Evolutionary conservation across 192 early-diverging fungal genomes (phyloP), one percentile per base, ranked within the genome.

Genomic region (Coemansia reversa): DNA sequence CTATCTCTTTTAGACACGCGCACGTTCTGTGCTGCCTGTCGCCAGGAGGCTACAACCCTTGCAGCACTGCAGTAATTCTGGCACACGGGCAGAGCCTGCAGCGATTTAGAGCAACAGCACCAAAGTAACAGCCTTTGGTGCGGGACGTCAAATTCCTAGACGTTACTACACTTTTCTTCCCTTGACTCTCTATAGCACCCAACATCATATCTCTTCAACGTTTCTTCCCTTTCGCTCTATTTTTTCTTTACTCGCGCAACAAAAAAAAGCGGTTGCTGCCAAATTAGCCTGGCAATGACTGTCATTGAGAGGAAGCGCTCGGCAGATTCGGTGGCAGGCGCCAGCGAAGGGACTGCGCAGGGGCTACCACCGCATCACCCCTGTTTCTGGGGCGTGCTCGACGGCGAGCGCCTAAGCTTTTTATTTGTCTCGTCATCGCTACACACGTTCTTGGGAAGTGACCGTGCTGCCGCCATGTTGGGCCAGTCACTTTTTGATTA

Each of bases 321-420:
- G 33, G 67, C 68, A 48, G 72, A 70, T 62, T 25, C 52, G 60
- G 62, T 57, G 56, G 24, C 64, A 49, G 65, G 56, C 45, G 52
- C 33, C 67, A 51, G 35, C 49, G 64, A 27, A 32, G 48, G 23
- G 4, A 27, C 50, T 50, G 33, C 50, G 22, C 68, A 52, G 45
- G 35, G 48, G 33, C 48, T 45, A 3, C 60, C 53, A 4, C 52
- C 18, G 58, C 53, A 50, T 22, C 75, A 70, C 57, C 79, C 79
- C 53, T 81, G 79, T 53, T 81, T 81, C 62, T 81, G 79, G 79
- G 65, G 69, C 30, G 79, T 81, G 50, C 70, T 81, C 39, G 67
- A 75, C 60, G 63, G 73, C 58, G 73, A 81, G 42, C 62, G 52
- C 24, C 70, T 81, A 27, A 70, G 67, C 51, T 72, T 81, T 73